phyloP scores from a whole-genome alignment of 2,329 filamentous ascomycete species.

The Aspergillus nomiae region DNA sequence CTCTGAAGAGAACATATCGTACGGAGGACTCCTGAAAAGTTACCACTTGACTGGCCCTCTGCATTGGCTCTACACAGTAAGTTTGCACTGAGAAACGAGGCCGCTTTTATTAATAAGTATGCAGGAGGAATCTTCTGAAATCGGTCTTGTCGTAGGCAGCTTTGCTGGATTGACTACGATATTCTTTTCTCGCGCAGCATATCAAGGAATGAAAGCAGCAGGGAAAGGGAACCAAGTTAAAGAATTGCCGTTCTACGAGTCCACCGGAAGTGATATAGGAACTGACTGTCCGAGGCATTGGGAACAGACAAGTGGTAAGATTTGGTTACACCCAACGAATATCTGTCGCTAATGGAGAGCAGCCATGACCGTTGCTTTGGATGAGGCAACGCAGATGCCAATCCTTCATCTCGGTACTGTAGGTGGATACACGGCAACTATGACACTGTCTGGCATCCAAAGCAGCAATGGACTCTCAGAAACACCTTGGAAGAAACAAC shows the following conservation, averaged over 20 bases:
- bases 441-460: conserved; percentile 16
- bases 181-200: conserved; percentile 20
- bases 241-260: conserved; percentile 26
- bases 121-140: conserved; percentile 24
- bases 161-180: conserved; percentile 29
- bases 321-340: neutral
- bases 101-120: neutral
- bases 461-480: conserved; percentile 4
- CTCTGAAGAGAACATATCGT: conserved; percentile 17
- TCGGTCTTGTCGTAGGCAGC: conserved; percentile 27
- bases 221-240: conserved; percentile 11
- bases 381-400: conserved; percentile 16
- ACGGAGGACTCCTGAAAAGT: conserved; percentile 9
- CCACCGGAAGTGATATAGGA: conserved; percentile 10
- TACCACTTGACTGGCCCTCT: conserved; percentile 34
- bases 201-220: conserved; percentile 12
- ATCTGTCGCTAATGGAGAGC: conserved; percentile 17
- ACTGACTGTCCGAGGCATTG: conserved; percentile 22
- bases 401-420: conserved; percentile 34
- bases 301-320: conserved; percentile 40
- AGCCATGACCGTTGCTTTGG: conserved; percentile 28
- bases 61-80: conserved; percentile 34
- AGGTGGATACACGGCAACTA: conserved; percentile 27
- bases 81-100: conserved; percentile 8
- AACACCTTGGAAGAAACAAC: conserved; percentile 31